Evolutionary conservation across 2,329 filamentous ascomycete genomes (phyloP).

Genomic region (Trichoderma sp.): DNA sequence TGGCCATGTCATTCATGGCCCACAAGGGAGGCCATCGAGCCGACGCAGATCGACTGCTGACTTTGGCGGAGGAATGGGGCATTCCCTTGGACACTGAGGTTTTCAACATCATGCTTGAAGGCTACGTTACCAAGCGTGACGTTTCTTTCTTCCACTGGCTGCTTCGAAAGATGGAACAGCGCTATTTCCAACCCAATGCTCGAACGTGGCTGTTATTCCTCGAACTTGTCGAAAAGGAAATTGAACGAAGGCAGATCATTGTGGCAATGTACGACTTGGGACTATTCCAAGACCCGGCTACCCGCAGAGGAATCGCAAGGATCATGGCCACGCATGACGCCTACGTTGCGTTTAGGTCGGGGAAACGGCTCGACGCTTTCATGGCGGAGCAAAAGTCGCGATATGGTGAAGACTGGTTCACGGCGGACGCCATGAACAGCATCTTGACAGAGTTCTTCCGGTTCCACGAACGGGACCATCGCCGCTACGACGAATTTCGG

Average conservation of each 20-base stretch:
- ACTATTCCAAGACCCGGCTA: slow-evolving; percentile 42
- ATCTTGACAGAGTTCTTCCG: slow-evolving; percentile 47
- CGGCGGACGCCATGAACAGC: slow-evolving; percentile 37
- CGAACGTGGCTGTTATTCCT: slow-evolving; percentile 53
- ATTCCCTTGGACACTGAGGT: slow-evolving; percentile 48
- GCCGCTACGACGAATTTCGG: slow-evolving; percentile 32
- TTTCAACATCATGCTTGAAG: slow-evolving; percentile 51
- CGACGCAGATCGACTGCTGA: slow-evolving; percentile 39
- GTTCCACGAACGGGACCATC: slow-evolving; percentile 35
- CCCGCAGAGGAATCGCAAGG: slow-evolving; percentile 41
- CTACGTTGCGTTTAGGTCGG: slow-evolving; percentile 42
- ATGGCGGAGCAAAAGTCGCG: slow-evolving; percentile 42
- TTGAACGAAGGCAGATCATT: slow-evolving; percentile 50
- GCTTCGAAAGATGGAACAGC: slow-evolving; percentile 44
- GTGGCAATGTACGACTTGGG: slow-evolving; percentile 49
- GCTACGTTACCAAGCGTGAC: slow-evolving; percentile 43
- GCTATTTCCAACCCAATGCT: slow-evolving; percentile 44
- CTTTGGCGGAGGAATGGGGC: slow-evolving; percentile 38
- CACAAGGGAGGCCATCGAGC: slow-evolving; percentile 39
- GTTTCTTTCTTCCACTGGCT: slow-evolving; percentile 43
- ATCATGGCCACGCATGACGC: slow-evolving; percentile 48
- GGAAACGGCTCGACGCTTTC: slow-evolving; percentile 40
- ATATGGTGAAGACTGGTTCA: slow-evolving; percentile 51
- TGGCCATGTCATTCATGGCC: slow-evolving; percentile 46
- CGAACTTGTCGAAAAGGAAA: slow-evolving; percentile 59